These are phyloP conservation scores for Fraxinus floribunda DNA, from an alignment of 305 asterid species.

Conservation along the genomic window DNA sequence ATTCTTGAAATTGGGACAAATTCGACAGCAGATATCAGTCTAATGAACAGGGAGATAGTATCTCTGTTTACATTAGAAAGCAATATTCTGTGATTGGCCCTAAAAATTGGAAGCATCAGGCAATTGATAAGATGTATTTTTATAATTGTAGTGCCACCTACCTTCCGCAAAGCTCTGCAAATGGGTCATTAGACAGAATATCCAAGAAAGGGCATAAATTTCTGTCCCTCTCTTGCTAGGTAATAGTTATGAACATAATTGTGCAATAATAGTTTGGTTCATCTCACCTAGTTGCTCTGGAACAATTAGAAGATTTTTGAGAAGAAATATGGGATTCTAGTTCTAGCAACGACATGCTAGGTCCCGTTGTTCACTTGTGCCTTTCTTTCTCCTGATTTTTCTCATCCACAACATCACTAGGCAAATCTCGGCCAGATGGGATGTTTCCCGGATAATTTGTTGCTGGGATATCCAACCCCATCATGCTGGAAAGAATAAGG, in stretches of 20 bases:
- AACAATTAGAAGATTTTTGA: background rate
- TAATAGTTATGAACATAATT: background rate
- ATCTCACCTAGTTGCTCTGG: background rate
- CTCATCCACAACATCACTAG: constrained; percentile 46
- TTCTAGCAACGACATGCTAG: background rate
- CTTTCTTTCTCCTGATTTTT: constrained; percentile 38
- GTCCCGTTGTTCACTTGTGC: constrained; percentile 10
- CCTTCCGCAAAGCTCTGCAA: constrained; percentile 1
- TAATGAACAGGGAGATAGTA: background rate
- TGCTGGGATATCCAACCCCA: constrained; percentile 42
- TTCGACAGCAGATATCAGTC: background rate
- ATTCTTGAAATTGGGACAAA: background rate
- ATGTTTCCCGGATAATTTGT: constrained; percentile 71
- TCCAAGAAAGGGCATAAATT: background rate
- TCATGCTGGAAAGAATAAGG: constrained; percentile 45
- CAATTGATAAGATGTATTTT: background rate
- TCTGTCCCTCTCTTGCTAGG: background rate
- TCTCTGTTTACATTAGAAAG: background rate
- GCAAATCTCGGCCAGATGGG: constrained; percentile 57
- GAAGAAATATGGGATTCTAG: background rate
- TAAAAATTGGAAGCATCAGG: background rate
- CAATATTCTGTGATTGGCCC: background rate
- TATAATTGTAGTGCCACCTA: background rate
- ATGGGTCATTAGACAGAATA: background rate
- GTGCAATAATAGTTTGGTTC: background rate